Percentiles rank a stretch among this genome's conserved stretches.
Evolutionary conservation across 2,329 filamentous ascomycete species (phyloP).

Genomic region (Apiospora malaysiana): DNA sequence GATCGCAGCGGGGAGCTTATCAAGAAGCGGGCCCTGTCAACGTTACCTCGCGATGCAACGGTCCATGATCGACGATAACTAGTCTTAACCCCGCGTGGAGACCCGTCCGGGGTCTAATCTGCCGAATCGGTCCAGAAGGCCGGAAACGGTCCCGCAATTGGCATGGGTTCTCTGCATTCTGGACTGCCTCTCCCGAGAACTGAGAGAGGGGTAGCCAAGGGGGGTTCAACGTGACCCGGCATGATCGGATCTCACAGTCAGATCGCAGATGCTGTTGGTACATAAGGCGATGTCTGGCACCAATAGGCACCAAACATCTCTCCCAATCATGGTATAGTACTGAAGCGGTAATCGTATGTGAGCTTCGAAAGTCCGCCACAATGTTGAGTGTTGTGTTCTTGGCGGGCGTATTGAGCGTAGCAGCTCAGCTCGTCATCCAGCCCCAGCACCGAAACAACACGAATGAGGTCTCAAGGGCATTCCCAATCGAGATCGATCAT

Average conservation of each 20-base stretch:
- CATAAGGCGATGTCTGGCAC: background rate
- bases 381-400: background rate
- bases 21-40: slow-evolving; percentile 3
- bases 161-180: background rate
- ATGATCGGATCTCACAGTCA: background rate
- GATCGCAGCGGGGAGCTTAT: background rate
- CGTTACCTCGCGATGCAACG: background rate
- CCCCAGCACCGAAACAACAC: slow-evolving; percentile 14
- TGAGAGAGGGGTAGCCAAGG: background rate
- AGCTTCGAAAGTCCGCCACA: background rate
- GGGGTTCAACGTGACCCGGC: background rate
- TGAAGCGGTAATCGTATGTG: background rate
- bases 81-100: slow-evolving; percentile 1
- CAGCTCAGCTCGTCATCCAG: slow-evolving; percentile 18
- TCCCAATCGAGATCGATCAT: slow-evolving; percentile 26
- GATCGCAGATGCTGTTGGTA: background rate
- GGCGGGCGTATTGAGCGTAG: background rate
- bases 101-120: slow-evolving; percentile 12
- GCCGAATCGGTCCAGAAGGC: slow-evolving; percentile 9
- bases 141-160: background rate
- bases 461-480: background rate
- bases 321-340: background rate
- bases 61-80: background rate
- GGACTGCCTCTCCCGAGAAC: background rate
- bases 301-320: background rate